Conservation (phyloP, 257 asterid species). For the Craterostigma plantagineum region DNA sequence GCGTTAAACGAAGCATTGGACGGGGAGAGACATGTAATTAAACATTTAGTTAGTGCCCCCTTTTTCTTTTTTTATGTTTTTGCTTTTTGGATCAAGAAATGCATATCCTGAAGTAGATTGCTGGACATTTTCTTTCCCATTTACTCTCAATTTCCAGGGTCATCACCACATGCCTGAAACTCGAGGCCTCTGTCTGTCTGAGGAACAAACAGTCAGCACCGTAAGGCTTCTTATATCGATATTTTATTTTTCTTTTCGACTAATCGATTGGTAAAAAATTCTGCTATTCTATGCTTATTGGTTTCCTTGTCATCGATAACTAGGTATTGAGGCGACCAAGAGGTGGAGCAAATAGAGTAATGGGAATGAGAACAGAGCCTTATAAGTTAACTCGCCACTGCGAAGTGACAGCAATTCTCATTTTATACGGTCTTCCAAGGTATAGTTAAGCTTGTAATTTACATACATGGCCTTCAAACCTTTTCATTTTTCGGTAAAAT, state of each 20-base stretch:
- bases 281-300: no score
- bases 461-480: background rate
- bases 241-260: background rate
- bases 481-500: background rate
- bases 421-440: constrained; percentile 91
- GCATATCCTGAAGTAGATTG: background rate
- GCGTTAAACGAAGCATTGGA: constrained; percentile 90
- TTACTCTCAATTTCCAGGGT: constrained; percentile 35
- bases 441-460: constrained; percentile 9
- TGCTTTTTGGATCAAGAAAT: no score
- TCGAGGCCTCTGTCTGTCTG: constrained; percentile 87
- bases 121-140: no score
- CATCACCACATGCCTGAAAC: constrained; percentile 94
- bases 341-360: constrained; percentile 17
- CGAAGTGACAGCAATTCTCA: constrained; percentile 88
- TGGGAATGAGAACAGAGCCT: constrained; percentile 56
- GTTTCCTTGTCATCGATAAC: background rate
- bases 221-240: constrained; percentile 23
- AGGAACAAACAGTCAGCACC: constrained; percentile 87
- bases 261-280: no score
- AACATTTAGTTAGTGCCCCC: no score
- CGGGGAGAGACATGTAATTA: constrained; percentile 70
- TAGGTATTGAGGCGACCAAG: constrained; percentile 54
- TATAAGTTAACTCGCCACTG: constrained; percentile 54
- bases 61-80: background rate